phyloP scores from a whole-genome alignment of 2,329 filamentous ascomycete genomes.

The Zymoseptoria ardabiliae region DNA sequence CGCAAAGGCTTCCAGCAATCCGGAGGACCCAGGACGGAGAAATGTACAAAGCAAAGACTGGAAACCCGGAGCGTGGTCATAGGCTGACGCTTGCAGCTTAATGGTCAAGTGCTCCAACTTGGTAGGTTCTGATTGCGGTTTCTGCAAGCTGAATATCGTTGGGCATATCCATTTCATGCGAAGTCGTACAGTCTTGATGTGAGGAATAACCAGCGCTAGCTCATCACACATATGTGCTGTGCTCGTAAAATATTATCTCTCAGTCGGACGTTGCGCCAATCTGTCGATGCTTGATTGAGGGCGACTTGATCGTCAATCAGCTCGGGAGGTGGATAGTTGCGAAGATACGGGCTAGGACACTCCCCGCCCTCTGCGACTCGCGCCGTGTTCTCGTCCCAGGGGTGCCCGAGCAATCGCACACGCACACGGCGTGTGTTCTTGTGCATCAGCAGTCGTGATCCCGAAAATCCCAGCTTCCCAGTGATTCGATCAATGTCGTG shows the following conservation, averaged over 20 bases:
- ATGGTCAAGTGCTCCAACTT: slow-evolving; percentile 8
- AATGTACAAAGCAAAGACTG: not conserved
- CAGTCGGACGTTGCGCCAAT: slow-evolving; percentile 8
- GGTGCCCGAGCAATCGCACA: slow-evolving; percentile 11
- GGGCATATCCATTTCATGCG: slow-evolving; percentile 7
- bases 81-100: slow-evolving; percentile 4
- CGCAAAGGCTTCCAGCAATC: not conserved
- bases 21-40: not conserved
- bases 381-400: slow-evolving; percentile 10
- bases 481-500: slow-evolving; percentile 9
- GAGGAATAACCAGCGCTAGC: slow-evolving; percentile 7
- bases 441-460: slow-evolving; percentile 9
- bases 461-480: slow-evolving; percentile 5
- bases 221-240: slow-evolving; percentile 6
- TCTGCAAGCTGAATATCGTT: slow-evolving; percentile 3
- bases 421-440: slow-evolving; percentile 13
- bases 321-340: not conserved
- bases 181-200: slow-evolving; percentile 8
- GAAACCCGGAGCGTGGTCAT: not conserved
- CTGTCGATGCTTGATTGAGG: not conserved
- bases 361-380: slow-evolving; percentile 1
- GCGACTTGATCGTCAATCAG: not conserved
- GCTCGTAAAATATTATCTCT: not conserved
- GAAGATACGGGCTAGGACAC: not conserved
- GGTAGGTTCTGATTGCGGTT: not conserved